These are phyloP conservation scores for Phytophthora sansomeana DNA, from an alignment of 352 stramenopile species.

Conservation along the genomic window DNA sequence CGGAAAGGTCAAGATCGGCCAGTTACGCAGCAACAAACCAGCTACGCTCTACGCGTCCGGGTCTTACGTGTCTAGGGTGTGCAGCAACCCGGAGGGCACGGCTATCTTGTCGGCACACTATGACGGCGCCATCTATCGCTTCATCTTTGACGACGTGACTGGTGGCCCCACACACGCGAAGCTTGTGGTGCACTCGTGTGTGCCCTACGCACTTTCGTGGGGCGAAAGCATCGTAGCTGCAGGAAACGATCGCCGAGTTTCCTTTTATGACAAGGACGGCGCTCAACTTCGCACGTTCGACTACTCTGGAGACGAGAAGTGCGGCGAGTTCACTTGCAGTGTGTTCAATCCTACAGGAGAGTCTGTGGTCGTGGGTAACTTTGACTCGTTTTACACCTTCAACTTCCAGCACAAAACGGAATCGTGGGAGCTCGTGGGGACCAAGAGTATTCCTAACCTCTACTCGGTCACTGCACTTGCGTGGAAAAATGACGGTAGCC, in stretches of 20 bases:
- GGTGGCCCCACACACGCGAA: constrained; percentile 86
- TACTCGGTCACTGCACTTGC: constrained; percentile 93
- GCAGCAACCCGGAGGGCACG: constrained; percentile 86
- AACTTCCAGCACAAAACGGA: constrained; percentile 86
- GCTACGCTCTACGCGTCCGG: constrained; percentile 90
- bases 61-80: constrained; percentile 87
- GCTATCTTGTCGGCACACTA: constrained; percentile 92
- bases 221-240: constrained; percentile 91
- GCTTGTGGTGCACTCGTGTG: constrained; percentile 88
- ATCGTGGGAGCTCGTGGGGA: constrained; percentile 80
- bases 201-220: constrained; percentile 93
- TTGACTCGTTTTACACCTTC: constrained; percentile 94
- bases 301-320: constrained; percentile 87
- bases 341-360: constrained; percentile 93
- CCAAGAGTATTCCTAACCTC: constrained; percentile 93
- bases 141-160: constrained; percentile 91
- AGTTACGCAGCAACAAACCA: constrained; percentile 94
- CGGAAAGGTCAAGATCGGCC: constrained; percentile 94
- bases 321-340: constrained; percentile 81
- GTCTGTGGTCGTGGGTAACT: constrained; percentile 93
- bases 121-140: constrained; percentile 93
- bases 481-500: constrained; percentile 93
- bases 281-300: constrained; percentile 89
- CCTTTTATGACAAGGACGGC: constrained; percentile 93
- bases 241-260: constrained; percentile 91